phyloP scores from a whole-genome alignment of 129 eudicot genomes.

The Gnaphalium uliginosum region DNA sequence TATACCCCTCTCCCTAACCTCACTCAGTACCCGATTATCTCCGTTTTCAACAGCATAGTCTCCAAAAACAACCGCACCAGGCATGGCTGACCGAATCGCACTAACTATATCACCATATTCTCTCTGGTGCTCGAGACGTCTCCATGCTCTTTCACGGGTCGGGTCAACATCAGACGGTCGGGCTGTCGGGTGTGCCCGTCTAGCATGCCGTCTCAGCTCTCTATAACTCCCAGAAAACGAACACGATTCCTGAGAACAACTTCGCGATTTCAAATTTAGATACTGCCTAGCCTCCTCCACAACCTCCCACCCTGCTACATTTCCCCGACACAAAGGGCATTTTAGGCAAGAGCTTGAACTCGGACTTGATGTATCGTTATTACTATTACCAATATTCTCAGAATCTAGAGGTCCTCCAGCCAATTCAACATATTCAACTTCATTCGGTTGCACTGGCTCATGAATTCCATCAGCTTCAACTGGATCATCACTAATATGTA shows the following conservation, averaged over 20 bases:
- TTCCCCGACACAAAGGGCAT: conserved; percentile 93
- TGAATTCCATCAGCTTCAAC: conserved; percentile 25
- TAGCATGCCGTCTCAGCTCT: conserved; percentile 83
- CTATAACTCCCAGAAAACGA: conserved; percentile 71
- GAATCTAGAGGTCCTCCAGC: conserved; percentile 28
- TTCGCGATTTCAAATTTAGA: conserved; percentile 65
- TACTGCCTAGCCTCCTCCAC: conserved; percentile 76
- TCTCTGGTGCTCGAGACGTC: conserved; percentile 73
- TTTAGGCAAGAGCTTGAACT: conserved; percentile 39
- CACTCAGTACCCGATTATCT: conserved; percentile 41
- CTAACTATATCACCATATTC: conserved; percentile 86
- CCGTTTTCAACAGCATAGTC: conserved; percentile 77
- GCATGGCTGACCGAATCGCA: conserved; percentile 88
- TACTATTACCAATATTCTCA: conserved; percentile 1
- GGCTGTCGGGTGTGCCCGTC: conserved; percentile 79
- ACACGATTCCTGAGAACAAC: conserved; percentile 87
- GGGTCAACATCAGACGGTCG: conserved; percentile 91
- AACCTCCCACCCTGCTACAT: conserved; percentile 66
- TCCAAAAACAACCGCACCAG: conserved; percentile 79
- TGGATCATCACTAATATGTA: conserved; percentile 20
- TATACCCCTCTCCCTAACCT: conserved; percentile 46
- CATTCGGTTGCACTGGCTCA: conserved; percentile 11
- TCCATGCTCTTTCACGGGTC: conserved; percentile 80
- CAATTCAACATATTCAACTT: conserved; percentile 34
- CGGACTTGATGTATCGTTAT: conserved; percentile 25